phyloP scores from a whole-genome alignment of 2,329 filamentous ascomycete genomes.

The Fusarium annulatum region DNA sequence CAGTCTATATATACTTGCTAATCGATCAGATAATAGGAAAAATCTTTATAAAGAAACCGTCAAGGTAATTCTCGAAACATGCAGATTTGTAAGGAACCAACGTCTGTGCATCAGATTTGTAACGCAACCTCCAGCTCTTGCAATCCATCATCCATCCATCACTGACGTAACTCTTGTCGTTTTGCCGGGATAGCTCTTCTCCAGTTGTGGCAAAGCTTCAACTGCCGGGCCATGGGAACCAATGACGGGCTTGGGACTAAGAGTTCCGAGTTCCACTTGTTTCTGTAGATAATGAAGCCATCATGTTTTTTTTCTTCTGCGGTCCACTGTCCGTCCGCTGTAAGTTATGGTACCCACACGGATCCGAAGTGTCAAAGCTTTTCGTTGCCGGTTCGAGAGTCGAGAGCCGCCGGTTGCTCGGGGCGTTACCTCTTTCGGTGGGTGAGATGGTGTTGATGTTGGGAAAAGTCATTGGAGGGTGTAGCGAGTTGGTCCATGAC shows the following conservation, averaged over 20 bases:
- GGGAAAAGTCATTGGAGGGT: not conserved
- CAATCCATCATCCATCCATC: not conserved
- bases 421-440: not conserved
- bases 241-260: slow-evolving; percentile 28
- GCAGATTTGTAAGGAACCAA: slow-evolving; percentile 20
- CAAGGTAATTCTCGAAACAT: slow-evolving; percentile 10
- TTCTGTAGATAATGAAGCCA: slow-evolving; percentile 7
- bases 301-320: slow-evolving; percentile 4
- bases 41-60: not conserved
- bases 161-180: slow-evolving; percentile 37
- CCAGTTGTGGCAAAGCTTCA: slow-evolving; percentile 8
- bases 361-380: slow-evolving; percentile 28
- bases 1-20: slow-evolving; percentile 11
- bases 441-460: not conserved
- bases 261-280: slow-evolving; percentile 20
- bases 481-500: not conserved
- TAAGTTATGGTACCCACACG: not conserved
- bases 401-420: not conserved
- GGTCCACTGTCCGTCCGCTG: not conserved
- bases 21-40: not conserved
- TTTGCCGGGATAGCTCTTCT: slow-evolving; percentile 7
- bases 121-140: not conserved
- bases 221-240: slow-evolving; percentile 16
- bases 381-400: not conserved
- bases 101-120: slow-evolving; percentile 34